Percentiles rank a stretch among this genome's conserved stretches.
These are phyloP conservation scores for Salvia hispanica DNA, from an alignment of 257 asterid genomes.

Conservation along the genomic window DNA sequence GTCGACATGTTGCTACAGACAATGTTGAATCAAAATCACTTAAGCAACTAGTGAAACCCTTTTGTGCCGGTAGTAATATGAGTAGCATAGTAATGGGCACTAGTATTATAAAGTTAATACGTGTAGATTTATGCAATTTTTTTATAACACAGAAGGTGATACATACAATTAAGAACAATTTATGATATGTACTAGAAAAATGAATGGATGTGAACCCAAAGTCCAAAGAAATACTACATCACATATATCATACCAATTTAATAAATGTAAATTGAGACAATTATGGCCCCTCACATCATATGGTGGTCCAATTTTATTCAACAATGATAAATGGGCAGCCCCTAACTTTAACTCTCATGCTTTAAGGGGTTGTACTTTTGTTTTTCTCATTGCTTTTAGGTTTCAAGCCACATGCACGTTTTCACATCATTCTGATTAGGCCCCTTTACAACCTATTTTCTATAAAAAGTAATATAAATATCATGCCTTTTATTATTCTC, in stretches of 20 bases:
- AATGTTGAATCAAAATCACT: no score
- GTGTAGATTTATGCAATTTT: no score
- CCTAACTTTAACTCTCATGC: slow-evolving; percentile 9
- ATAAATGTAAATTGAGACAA: neutral
- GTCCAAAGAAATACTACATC: neutral
- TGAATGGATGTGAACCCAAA: neutral
- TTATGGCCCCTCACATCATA: slow-evolving; percentile 16
- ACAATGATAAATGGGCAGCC: slow-evolving; percentile 23
- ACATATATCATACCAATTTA: neutral
- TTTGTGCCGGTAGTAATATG: no score
- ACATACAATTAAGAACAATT: no score
- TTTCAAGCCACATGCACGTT: slow-evolving; percentile 36
- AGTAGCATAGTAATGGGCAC: no score
- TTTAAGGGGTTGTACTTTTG: slow-evolving; percentile 29
- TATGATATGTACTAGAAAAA: no score
- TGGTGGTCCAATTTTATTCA: slow-evolving; percentile 29
- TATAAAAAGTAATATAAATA: slow-evolving; percentile 5
- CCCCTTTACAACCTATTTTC: slow-evolving; percentile 26
- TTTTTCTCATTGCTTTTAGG: slow-evolving; percentile 19
- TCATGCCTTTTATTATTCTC: slow-evolving; percentile 17
- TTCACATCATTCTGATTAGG: slow-evolving; percentile 11
- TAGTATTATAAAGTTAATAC: no score
- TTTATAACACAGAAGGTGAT: no score
- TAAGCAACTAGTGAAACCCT: no score
- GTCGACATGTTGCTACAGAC: no score